Conservation (phyloP, 371 early-diverging fungal genomes). For the Blakeslea trispora region DNA sequence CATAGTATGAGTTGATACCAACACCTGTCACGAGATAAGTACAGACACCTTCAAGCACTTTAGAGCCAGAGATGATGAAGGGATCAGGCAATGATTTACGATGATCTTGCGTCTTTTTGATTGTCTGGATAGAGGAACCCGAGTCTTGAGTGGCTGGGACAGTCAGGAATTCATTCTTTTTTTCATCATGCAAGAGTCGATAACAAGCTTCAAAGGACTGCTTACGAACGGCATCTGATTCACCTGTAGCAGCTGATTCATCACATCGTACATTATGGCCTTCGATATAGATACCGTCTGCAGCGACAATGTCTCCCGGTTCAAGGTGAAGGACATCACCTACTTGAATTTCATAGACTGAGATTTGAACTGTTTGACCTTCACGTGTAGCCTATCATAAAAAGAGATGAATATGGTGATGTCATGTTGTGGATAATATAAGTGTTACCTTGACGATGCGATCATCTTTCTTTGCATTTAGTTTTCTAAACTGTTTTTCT, state of each 20-base stretch:
- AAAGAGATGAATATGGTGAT: background rate
- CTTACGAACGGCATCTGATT: constrained; percentile 78
- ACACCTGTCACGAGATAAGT: constrained; percentile 69
- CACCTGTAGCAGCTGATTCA: constrained; percentile 92
- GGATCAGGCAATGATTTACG: constrained; percentile 42
- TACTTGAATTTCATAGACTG: constrained; percentile 83
- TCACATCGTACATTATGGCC: constrained; percentile 88
- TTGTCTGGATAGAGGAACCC: background rate
- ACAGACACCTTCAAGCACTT: constrained; percentile 79
- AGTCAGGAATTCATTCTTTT: background rate
- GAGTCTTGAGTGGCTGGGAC: background rate
- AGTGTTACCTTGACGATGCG: constrained; percentile 68
- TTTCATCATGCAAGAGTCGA: background rate
- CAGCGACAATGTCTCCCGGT: constrained; percentile 91
- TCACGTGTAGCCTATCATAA: constrained; percentile 68
- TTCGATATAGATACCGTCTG: constrained; percentile 83
- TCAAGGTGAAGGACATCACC: constrained; percentile 89
- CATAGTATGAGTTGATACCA: constrained; percentile 73
- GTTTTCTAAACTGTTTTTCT: constrained; percentile 80
- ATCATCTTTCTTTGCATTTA: constrained; percentile 86
- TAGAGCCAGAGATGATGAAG: constrained; percentile 75
- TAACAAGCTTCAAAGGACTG: constrained; percentile 33
- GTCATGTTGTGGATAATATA: background rate
- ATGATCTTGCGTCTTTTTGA: background rate
- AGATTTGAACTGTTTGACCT: constrained; percentile 74